Evolutionary conservation across 306 rosid genomes (phyloP).

Genomic region (Comarum palustre): DNA sequence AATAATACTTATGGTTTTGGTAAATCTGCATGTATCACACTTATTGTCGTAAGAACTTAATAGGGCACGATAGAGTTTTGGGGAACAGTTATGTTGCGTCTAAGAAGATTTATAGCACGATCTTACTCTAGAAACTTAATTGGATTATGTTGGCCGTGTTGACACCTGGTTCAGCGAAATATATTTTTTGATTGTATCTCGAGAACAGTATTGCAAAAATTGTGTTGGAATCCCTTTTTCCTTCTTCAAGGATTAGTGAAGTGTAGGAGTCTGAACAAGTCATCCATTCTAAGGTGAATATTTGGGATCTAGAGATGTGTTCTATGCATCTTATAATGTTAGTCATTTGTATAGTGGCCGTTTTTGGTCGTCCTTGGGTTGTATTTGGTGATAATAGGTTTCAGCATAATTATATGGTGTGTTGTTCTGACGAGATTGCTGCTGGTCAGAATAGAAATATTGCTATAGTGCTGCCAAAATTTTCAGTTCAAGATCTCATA

Average conservation of each 20-base stretch:
- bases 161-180: not conserved
- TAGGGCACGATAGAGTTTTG: not conserved
- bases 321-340: not conserved
- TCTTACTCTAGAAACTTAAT: not conserved
- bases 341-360: not conserved
- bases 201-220: not conserved
- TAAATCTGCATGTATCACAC: not conserved
- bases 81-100: not conserved
- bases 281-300: not conserved
- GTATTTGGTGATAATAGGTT: not conserved
- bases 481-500: too few species aligned
- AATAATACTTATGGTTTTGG: not conserved
- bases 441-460: not conserved
- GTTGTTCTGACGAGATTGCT: not conserved
- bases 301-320: not conserved
- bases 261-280: not conserved
- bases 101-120: not conserved
- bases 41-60: not conserved
- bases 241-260: not conserved
- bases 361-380: not conserved
- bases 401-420: not conserved
- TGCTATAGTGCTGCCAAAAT: not conserved
- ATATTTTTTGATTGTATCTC: not conserved
- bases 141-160: not conserved
- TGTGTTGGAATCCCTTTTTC: not conserved